Conservation (phyloP, 345 rosid genomes). For the Clarkia xantiana region DNA sequence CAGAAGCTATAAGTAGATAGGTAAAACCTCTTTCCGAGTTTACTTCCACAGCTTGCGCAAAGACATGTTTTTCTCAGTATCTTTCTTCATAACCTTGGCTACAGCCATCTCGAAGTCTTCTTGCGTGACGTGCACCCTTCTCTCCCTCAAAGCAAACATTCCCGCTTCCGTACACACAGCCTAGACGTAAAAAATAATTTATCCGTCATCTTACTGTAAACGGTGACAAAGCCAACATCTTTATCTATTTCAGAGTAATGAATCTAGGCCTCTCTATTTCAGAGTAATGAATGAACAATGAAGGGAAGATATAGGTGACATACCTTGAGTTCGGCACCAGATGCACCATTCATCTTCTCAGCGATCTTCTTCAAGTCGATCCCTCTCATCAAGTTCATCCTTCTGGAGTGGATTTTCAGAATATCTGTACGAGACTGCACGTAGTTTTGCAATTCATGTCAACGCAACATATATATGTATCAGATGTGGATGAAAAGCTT, state of each 20-base stretch:
- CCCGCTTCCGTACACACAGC: slow-evolving; percentile 99
- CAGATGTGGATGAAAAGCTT: too few species aligned
- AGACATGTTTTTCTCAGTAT: slow-evolving; percentile 97
- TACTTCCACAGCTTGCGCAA: slow-evolving; percentile 94
- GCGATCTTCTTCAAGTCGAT: slow-evolving; percentile 96
- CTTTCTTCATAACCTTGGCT: slow-evolving; percentile 99
- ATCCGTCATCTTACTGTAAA: background rate
- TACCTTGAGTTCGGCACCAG: slow-evolving; percentile 99
- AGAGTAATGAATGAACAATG: too few species aligned
- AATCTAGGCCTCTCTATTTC: too few species aligned
- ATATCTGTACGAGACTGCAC: slow-evolving; percentile 86
- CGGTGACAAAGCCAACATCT: background rate
- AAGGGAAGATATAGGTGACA: background rate
- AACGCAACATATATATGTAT: too few species aligned
- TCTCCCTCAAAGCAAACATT: slow-evolving; percentile 95
- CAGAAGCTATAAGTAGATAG: too few species aligned
- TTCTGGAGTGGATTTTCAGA: slow-evolving; percentile 90
- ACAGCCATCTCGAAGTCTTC: slow-evolving; percentile 99
- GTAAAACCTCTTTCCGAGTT: background rate
- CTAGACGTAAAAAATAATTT: slow-evolving; percentile 13
- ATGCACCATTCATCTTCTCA: slow-evolving; percentile 97
- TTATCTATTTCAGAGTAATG: background rate
- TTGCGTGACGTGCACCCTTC: slow-evolving; percentile 94
- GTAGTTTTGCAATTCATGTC: slow-evolving; percentile 1
- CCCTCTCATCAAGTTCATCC: slow-evolving; percentile 96